phyloP scores from a whole-genome alignment of 257 asterid genomes.

The Petrea volubilis region DNA sequence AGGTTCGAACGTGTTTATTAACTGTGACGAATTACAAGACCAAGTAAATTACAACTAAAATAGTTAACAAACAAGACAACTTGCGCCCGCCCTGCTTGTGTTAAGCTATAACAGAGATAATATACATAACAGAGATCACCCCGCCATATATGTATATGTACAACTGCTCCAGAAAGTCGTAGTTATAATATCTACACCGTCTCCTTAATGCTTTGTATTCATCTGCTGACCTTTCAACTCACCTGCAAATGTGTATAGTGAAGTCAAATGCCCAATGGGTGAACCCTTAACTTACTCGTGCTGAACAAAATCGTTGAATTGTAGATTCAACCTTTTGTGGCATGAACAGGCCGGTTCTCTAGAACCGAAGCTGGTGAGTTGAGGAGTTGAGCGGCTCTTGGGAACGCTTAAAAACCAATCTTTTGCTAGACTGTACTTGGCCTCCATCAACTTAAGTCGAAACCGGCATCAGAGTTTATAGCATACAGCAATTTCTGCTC shows the following conservation, averaged over 20 bases:
- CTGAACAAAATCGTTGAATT: constrained; percentile 2
- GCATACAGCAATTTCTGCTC: constrained; percentile 87
- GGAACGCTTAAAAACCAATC: constrained; percentile 8
- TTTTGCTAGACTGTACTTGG: constrained; percentile 2
- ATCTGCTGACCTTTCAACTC: constrained; percentile 8
- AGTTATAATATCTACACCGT: constrained; percentile 32
- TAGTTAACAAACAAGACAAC: constrained; percentile 29
- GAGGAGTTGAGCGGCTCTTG: not conserved
- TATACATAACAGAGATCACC: constrained; percentile 26
- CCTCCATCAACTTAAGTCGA: constrained; percentile 76
- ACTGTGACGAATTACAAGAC: not conserved
- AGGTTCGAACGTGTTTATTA: not conserved
- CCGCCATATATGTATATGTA: constrained; percentile 21
- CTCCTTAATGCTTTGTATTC: not conserved
- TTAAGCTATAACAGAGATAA: constrained; percentile 13
- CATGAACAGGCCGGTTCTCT: not conserved
- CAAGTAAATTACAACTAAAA: not conserved
- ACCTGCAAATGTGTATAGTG: constrained; percentile 7
- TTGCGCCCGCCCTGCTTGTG: constrained; percentile 26
- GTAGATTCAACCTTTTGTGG: not conserved
- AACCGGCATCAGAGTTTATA: constrained; percentile 90
- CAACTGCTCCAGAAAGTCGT: constrained; percentile 23
- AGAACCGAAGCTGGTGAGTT: not conserved
- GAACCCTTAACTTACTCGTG: not conserved
- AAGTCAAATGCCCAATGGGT: not conserved